Conservation (phyloP, 108 stramenopile genomes). For the Pseudonitzschia multiseries region DNA sequence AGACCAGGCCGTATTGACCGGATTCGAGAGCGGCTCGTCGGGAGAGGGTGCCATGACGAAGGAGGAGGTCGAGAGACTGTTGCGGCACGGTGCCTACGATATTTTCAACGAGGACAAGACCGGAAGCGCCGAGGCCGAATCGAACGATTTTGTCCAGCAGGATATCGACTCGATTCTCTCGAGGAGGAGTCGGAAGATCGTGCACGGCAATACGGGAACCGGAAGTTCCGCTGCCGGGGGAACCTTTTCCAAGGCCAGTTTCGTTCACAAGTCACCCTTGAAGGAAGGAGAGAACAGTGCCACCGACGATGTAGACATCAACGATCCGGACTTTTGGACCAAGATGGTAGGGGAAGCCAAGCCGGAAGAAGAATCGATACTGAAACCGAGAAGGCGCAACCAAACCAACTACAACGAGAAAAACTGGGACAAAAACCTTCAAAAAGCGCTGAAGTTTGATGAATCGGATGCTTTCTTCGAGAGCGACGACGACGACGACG, state of each 20-base stretch:
- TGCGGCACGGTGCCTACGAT: conserved; percentile 89
- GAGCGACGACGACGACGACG: conserved; percentile 23
- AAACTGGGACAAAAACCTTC: conserved; percentile 40
- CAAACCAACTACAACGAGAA: conserved; percentile 66
- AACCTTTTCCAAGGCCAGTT: conserved; percentile 92
- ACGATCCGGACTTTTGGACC: conserved; percentile 96
- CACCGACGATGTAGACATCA: conserved; percentile 65
- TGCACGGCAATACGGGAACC: conserved; percentile 81
- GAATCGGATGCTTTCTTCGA: conserved; percentile 23
- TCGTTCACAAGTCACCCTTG: conserved; percentile 53
- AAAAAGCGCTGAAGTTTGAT: conserved; percentile 15
- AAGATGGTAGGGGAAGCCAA: conserved; percentile 82
- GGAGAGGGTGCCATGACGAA: conserved; percentile 77
- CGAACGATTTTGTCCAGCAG: conserved; percentile 75
- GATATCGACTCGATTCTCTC: conserved; percentile 89
- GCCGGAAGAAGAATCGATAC: conserved; percentile 45
- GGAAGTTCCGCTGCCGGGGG: conserved; percentile 76
- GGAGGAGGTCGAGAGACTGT: conserved; percentile 76
- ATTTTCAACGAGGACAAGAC: conserved; percentile 87
- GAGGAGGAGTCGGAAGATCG: conserved; percentile 64
- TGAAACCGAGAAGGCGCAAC: conserved; percentile 50
- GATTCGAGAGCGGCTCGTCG: conserved; percentile 66
- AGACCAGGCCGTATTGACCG: conserved; percentile 96
- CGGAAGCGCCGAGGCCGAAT: conserved; percentile 75
- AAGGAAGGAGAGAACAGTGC: conserved; percentile 29